Evolutionary conservation across 2,329 filamentous ascomycete species (phyloP).

Genomic region (Thelonectria rubi): DNA sequence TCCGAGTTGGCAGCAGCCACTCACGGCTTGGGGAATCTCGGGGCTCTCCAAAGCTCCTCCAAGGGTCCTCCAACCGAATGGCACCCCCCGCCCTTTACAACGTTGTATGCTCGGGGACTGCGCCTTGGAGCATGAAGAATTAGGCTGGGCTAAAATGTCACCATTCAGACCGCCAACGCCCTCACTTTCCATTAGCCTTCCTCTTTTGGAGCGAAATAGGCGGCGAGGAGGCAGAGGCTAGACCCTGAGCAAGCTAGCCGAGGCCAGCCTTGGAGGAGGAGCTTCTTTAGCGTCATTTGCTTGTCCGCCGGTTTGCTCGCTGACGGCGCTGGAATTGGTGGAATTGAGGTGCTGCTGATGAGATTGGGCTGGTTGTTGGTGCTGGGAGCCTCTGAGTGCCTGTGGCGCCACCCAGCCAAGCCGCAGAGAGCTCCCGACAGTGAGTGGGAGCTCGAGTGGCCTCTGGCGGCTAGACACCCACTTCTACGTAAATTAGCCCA

Average conservation of each 20-base stretch:
- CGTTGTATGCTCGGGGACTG: conserved; percentile 9
- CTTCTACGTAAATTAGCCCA: background rate
- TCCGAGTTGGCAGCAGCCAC: background rate
- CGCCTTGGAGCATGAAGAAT: background rate
- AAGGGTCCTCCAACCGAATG: conserved; percentile 10
- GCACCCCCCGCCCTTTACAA: conserved; percentile 1
- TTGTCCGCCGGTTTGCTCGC: background rate
- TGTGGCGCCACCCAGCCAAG: background rate
- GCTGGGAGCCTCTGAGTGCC: background rate
- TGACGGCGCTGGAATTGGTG: background rate
- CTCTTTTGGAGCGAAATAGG: background rate
- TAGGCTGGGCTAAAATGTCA: conserved; percentile 1
- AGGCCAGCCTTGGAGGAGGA: background rate
- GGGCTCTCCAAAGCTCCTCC: background rate
- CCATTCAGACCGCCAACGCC: conserved; percentile 1
- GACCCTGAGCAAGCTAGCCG: background rate
- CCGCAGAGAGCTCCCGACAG: background rate
- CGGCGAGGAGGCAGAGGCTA: background rate
- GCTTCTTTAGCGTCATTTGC: background rate
- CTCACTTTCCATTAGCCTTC: background rate
- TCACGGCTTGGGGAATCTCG: background rate
- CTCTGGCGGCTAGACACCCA: conserved; percentile 1
- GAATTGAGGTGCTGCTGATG: background rate
- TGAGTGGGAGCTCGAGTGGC: conserved; percentile 1
- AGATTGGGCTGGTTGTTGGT: background rate